Evolutionary conservation across 1,284 basidiomycete species (phyloP).

Genomic region (Marasmius fiardii): DNA sequence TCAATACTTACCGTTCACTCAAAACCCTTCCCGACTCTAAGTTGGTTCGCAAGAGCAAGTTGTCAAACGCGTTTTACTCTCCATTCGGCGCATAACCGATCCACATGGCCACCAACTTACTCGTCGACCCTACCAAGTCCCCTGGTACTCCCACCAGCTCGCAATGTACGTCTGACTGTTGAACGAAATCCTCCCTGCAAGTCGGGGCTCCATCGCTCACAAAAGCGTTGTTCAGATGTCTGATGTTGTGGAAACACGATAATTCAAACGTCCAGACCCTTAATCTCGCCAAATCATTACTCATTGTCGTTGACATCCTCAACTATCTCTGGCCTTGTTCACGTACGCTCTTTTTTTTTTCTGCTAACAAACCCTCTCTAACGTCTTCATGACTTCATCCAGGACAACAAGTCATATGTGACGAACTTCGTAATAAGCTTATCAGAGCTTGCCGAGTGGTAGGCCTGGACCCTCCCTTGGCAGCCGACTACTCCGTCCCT

Average conservation of each 20-base stretch:
- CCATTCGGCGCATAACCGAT: constrained; percentile 45
- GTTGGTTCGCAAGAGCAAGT: constrained; percentile 64
- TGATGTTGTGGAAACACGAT: constrained; percentile 65
- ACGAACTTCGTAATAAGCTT: constrained; percentile 42
- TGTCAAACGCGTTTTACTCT: constrained; percentile 47
- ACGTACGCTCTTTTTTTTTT: constrained; percentile 36
- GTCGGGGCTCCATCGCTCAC: neutral
- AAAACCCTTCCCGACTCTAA: constrained; percentile 24
- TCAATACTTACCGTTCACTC: neutral
- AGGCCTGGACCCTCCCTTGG: constrained; percentile 37
- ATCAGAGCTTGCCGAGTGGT: constrained; percentile 41
- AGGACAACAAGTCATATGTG: constrained; percentile 44
- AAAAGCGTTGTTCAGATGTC: constrained; percentile 42
- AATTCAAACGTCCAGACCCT: constrained; percentile 52
- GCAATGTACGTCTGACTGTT: too few relatives aligned
- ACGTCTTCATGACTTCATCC: neutral
- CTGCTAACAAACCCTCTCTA: neutral
- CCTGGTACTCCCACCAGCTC: constrained; percentile 69
- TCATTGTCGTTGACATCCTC: constrained; percentile 61
- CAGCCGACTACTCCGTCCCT: constrained; percentile 34
- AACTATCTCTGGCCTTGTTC: constrained; percentile 69
- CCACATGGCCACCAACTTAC: constrained; percentile 50
- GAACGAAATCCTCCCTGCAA: constrained; percentile 21
- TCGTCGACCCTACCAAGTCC: constrained; percentile 63
- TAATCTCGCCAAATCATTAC: constrained; percentile 63